Conservation (phyloP, 805 yeast genomes). For the Priceomyces haplophilus region DNA sequence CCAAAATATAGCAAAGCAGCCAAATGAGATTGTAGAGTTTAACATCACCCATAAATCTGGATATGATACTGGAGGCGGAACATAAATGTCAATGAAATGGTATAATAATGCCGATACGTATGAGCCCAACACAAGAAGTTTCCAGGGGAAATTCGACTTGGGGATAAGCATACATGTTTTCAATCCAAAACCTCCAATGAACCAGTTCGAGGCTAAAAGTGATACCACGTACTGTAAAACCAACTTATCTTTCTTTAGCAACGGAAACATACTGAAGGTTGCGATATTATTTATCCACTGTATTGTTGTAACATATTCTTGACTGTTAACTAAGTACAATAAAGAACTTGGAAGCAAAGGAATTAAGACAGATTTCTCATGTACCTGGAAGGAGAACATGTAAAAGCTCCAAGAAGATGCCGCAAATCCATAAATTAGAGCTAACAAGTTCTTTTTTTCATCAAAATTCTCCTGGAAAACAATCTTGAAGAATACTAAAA, state of each 20-base stretch:
- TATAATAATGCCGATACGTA: slow-evolving; percentile 45
- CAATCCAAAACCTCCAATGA: slow-evolving; percentile 23
- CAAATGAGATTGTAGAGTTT: slow-evolving; percentile 72
- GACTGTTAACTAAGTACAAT: slow-evolving; percentile 52
- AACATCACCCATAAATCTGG: slow-evolving; percentile 87
- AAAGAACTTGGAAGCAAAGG: slow-evolving; percentile 85
- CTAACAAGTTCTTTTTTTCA: slow-evolving; percentile 12
- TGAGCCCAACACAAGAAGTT: slow-evolving; percentile 21
- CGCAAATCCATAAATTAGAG: slow-evolving; percentile 63
- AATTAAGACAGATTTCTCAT: slow-evolving; percentile 85
- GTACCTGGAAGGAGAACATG: slow-evolving; percentile 92
- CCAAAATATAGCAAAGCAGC: slow-evolving; percentile 72
- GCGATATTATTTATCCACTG: slow-evolving; percentile 87
- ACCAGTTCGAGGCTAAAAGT: slow-evolving; percentile 49
- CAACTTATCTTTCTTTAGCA: slow-evolving; percentile 72
- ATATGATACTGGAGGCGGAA: slow-evolving; percentile 53
- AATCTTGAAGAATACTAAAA: slow-evolving; percentile 36
- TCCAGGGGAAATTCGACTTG: slow-evolving; percentile 23
- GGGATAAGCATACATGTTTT: slow-evolving; percentile 21
- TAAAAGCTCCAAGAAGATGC: slow-evolving; percentile 85
- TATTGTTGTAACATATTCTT: slow-evolving; percentile 64
- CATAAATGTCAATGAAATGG: slow-evolving; percentile 51
- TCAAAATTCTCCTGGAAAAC: slow-evolving; percentile 17
- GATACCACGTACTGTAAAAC: slow-evolving; percentile 66
- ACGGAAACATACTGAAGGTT: slow-evolving; percentile 83